Evolutionary conservation across 768 basidiomycete genomes (phyloP).

Genomic region (Lenzites betulinus): DNA sequence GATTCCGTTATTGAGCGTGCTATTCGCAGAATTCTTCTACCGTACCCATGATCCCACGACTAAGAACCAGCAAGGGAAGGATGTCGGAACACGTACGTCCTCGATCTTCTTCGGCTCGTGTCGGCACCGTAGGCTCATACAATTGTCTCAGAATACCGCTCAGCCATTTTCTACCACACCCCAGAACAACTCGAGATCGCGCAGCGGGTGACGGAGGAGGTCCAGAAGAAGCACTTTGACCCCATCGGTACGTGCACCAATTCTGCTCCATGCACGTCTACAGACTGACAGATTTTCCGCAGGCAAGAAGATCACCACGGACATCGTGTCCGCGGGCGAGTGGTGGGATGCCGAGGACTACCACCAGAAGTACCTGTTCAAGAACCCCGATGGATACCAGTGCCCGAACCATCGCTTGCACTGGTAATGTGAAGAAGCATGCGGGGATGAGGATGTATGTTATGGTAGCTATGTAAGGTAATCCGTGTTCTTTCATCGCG

Average conservation of each 20-base stretch:
- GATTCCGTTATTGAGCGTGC: neutral
- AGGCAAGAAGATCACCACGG: conserved; percentile 75
- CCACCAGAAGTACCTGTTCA: conserved; percentile 80
- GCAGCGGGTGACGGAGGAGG: conserved; percentile 74
- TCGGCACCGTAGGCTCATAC: neutral
- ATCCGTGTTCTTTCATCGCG: neutral
- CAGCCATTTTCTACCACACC: conserved; percentile 82
- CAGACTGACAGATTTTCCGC: neutral
- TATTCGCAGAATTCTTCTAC: conserved; percentile 81
- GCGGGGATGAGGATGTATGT: neutral
- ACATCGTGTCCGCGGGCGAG: conserved; percentile 63
- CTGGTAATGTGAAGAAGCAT: conserved; percentile 52
- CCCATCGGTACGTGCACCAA: conserved; percentile 42
- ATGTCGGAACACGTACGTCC: conserved; percentile 74
- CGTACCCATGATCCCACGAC: conserved; percentile 94
- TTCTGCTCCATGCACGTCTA: neutral
- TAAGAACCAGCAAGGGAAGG: conserved; percentile 73
- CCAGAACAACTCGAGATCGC: conserved; percentile 75
- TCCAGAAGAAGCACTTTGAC: conserved; percentile 82
- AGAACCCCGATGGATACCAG: conserved; percentile 88
- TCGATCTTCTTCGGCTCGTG: too few relatives aligned
- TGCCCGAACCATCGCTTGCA: conserved; percentile 87
- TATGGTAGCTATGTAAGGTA: neutral
- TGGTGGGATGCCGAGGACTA: conserved; percentile 90
- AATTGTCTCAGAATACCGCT: conserved; percentile 75